Base-by-base conservation (phyloP, 2,329 filamentous ascomycete genomes). In the Diplodia mutila region DNA sequence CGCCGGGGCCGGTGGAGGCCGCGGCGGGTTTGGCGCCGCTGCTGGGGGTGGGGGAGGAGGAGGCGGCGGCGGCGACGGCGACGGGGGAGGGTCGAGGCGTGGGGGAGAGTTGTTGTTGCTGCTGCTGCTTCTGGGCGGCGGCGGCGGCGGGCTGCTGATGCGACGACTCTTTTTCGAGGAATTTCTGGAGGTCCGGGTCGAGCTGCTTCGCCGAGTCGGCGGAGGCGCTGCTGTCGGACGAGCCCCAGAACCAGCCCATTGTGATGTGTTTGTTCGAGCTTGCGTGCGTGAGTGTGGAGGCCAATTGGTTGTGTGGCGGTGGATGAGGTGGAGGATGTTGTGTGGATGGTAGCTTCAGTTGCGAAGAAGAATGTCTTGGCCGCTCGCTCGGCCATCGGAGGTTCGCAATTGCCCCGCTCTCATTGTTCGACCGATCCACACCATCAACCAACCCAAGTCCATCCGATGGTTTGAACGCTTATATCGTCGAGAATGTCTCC, bases 171-270 rank as follows among this genome's bases (percentile, higher is more conserved):
- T 90, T 89, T 76, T 93, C 85, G 75, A 97, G 89, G 79, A 94
- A 97, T 71, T 94, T 91, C 75, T 91, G 90, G 67, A 97, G 86
- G 71, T 90, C 89, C 48, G 92, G 91, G 75, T 97, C 93, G 73
- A 97, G 89, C 73, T 91, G 89, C 73, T 86, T 85, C 71, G 93
- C 85, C 27, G 91, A 89, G 75, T 92, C 87, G 65, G 80, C 78
- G 71, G 83, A 80, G 73, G 85, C 77, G 70, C 74, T 73, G 57
- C 18, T 23, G 46, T 52, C 29, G 63, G 71, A 71, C n/a, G 75
- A 78, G 68, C 84, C 82, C 86, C 87, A 89, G 69, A 89, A 84
- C 88, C 88, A 90, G 73, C 87, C 86, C 88, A 90, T 89, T 70
- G 70, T 71, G 57, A 42, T 14, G 37, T 7, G 25, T 34, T 12